Evolutionary conservation across 441 rosid genomes (phyloP), one percentile per base, ranked within the genome.

Genomic region (Gossypium aridum): DNA sequence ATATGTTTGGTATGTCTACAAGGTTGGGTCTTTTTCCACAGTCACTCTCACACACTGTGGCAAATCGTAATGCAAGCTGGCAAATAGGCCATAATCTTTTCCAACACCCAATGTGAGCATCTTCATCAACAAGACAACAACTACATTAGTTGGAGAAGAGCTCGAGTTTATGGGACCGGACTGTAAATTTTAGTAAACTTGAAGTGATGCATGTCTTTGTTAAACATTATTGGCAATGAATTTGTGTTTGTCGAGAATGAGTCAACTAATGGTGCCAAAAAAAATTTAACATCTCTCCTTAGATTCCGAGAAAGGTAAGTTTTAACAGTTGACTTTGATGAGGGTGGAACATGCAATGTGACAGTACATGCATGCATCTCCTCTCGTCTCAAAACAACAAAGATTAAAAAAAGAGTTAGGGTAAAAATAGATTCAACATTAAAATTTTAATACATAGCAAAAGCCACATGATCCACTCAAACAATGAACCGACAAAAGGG

Each of bases 11-110:
- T 45, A 13, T 9, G 75, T 20, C 60, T 70, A 62, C 62, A 13
- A 54, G 71, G 79, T 70, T 23, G 12, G 28, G 81, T 75, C 83
- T 49, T 70, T 80, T 75, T 80, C 78, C 63, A 10, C 56, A 60
- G 77, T 73, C 73, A 55, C 45, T 54, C 70, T 78, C 82, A 60
- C 74, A 28, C 34, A 0, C 16, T 57, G 68, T n/a, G 25, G 2
- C 74, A 51, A 77, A 61, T 53, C 19, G 73, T 31, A 53, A 63
- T 76, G 23, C 71, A 25, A 73, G 68, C 51, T 76, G 78, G 76
- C 63, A 16, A 20, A 8, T 22, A 10, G 28, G 64, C 34, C 34
- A 6, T 16, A 64, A 23, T 53, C 51, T 60, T 54, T n/a, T 34
- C 43, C 56, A 57, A 19, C 5, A 20, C 4, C 22, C 64, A 25